These are phyloP conservation scores for Scheffersomyces segobiensis DNA, from an alignment of 1,139 yeast species.

Conservation along the genomic window DNA sequence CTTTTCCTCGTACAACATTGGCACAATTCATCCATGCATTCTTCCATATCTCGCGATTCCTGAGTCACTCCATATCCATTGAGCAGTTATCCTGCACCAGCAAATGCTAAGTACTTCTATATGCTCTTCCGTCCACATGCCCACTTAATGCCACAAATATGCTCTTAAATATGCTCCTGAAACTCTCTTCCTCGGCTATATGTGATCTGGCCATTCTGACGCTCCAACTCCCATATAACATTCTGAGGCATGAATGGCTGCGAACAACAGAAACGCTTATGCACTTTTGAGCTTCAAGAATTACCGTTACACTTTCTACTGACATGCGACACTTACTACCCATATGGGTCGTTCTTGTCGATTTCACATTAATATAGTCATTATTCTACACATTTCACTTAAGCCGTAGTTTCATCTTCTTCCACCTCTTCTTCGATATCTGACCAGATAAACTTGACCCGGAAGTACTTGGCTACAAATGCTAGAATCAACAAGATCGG, in stretches of 20 bases:
- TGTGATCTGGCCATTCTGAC: neutral
- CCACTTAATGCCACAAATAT: neutral
- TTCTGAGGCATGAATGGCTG: neutral
- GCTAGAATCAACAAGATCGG: conserved; percentile 37
- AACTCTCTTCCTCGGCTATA: neutral
- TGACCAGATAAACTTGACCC: conserved; percentile 23
- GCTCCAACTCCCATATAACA: neutral
- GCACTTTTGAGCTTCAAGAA: neutral
- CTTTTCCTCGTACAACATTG: neutral
- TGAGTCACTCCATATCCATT: neutral
- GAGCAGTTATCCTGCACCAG: neutral
- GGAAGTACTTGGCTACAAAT: conserved; percentile 39
- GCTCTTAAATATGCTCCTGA: neutral
- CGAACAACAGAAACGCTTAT: conserved; percentile 8
- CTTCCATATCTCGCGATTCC: neutral
- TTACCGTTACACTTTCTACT: no score
- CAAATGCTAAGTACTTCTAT: no score
- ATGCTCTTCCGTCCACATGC: neutral
- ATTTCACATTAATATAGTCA: no score
- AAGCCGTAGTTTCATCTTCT: neutral
- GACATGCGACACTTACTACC: no score
- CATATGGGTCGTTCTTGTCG: neutral
- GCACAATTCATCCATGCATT: neutral
- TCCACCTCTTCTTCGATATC: conserved; percentile 14
- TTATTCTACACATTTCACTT: neutral